Evolutionary conservation across 164 flowering plant genomes (phyloP).

Genomic region (Saururus chinensis): DNA sequence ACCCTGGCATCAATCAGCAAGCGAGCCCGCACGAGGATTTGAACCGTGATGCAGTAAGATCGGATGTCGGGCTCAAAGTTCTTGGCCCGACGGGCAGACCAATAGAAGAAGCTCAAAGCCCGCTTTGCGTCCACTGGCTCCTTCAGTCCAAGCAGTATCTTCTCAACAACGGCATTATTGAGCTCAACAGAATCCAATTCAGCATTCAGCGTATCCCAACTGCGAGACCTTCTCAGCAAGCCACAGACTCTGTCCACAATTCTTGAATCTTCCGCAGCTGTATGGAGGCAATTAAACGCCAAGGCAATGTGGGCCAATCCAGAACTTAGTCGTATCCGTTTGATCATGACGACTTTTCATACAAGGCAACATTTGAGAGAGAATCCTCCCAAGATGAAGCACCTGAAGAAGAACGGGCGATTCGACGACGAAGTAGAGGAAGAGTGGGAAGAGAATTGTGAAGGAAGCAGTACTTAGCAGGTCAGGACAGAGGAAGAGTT

Average conservation of each 20-base stretch:
- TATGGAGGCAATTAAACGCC: conserved; percentile 1
- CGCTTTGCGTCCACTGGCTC: conserved; percentile 47
- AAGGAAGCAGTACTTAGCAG: too few species aligned
- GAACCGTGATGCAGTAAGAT: conserved; percentile 44
- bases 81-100: conserved; percentile 36
- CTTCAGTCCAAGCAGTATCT: conserved; percentile 46
- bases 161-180: conserved; percentile 22
- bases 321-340: background rate
- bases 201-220: conserved; percentile 38
- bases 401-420: too few species aligned
- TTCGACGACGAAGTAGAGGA: too few species aligned
- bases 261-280: background rate
- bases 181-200: conserved; percentile 24
- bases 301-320: background rate
- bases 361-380: background rate
- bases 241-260: conserved; percentile 18
- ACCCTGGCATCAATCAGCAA: conserved; percentile 49
- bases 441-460: too few species aligned
- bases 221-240: conserved; percentile 27
- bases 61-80: conserved; percentile 31
- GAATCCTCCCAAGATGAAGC: too few species aligned
- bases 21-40: conserved; percentile 43
- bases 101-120: conserved; percentile 72
- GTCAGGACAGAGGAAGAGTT: too few species aligned
- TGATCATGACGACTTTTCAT: background rate